Base-by-base conservation (phyloP, 1,139 yeast species). In the Chernovozyma sophiae-reginae region DNA sequence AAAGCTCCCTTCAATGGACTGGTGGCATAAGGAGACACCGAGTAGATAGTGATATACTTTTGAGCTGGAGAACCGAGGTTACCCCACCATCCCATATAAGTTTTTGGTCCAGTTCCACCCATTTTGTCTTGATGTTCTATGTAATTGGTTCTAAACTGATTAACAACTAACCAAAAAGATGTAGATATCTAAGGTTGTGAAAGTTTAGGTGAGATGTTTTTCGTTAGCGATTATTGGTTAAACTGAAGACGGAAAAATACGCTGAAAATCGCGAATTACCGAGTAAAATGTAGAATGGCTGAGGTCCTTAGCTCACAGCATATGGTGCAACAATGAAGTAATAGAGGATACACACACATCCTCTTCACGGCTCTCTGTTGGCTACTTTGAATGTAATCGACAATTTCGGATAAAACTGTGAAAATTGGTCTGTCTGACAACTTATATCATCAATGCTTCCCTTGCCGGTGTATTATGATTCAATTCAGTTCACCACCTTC, bases 21-120 rank as follows among this genome's bases (percentile, higher is more conserved):
- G 66, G 94, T 95, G 43, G 96, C 97, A 53, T 75, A 86, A 46
- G 97, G 95, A 46, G 98, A 85, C 45, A 92, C 90, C 41, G 96
- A 73, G 74, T 92, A 94, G 39, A 81, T 75, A 44, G 89, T 81
- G 52, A 86, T 72, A 65, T 86, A 82, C 68, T 86, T 89, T 74
- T 90, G 97, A 60, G 77, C 77, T 60, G 95, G 94, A 65, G 86
- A 75, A 46, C 95, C 89, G 54, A 79, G 64, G 70, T 72, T 63
- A 60, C 97, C 97, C 97, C 97, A 89, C 96, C 96, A 89, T 56
- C 97, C 97, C 90, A 86, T 81, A 60, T 85, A 89, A 57, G 90
- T 62, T 57, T 78, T 79, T 59, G 84, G 82, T 55, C 79, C 79
- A 62, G 80, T 79, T 67, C 83, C 82, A 60, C 85, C 86, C 40